Conservation (phyloP, 768 basidiomycete genomes). For the Tephrocybe sp. region DNA sequence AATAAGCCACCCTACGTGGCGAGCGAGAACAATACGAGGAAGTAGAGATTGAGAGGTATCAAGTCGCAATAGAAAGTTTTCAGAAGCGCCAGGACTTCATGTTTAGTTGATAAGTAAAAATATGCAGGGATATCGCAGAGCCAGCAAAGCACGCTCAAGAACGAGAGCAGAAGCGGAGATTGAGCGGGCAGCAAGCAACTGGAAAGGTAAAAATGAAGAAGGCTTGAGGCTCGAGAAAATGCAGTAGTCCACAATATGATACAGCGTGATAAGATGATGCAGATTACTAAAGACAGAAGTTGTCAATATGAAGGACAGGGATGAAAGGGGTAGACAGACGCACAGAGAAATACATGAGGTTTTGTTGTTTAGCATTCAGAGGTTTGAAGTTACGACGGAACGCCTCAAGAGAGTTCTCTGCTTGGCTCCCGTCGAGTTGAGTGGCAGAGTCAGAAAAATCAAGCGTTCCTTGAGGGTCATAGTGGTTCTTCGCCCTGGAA, state of each 20-base stretch:
- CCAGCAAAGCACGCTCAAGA: no score
- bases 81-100: no score
- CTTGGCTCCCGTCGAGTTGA: conserved; percentile 39
- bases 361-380: conserved; percentile 48
- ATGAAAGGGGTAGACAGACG: conserved; percentile 11
- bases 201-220: background rate
- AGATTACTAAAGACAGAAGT: conserved; percentile 1
- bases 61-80: no score
- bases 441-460: conserved; percentile 64
- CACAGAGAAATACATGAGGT: conserved; percentile 63
- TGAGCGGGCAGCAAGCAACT: background rate
- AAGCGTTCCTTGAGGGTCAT: conserved; percentile 57
- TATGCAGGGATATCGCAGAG: background rate
- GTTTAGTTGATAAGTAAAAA: no score
- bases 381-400: conserved; percentile 58
- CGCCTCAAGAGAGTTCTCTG: conserved; percentile 42
- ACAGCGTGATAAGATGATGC: background rate
- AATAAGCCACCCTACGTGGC: no score
- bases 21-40: no score
- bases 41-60: no score
- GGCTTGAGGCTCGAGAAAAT: background rate
- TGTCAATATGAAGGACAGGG: background rate
- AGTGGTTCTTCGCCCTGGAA: conserved; percentile 79
- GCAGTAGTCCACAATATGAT: background rate
- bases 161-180: background rate